Conservation (phyloP, 768 basidiomycete species). For the Boletus reticuloceps region DNA sequence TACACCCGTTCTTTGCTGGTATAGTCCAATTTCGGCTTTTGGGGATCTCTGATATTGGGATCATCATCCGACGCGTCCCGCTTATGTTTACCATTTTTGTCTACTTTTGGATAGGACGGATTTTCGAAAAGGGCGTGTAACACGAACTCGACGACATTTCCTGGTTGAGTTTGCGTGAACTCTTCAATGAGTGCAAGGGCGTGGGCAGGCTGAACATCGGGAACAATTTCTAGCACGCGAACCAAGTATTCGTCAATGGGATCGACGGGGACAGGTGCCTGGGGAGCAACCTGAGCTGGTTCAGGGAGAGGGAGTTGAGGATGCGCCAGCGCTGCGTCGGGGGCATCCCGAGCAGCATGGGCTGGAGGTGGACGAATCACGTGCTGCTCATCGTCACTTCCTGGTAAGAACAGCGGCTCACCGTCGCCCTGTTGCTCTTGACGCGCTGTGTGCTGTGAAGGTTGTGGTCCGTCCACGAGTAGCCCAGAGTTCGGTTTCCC, state of each 20-base stretch:
- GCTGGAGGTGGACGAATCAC: neutral
- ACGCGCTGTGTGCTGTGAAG: constrained; percentile 7
- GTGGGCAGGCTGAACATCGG: constrained; percentile 63
- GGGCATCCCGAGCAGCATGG: neutral
- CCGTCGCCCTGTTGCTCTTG: neutral
- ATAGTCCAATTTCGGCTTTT: constrained; percentile 55
- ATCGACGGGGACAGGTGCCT: constrained; percentile 12
- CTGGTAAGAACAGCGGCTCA: constrained; percentile 37
- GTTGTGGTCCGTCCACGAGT: constrained; percentile 9
- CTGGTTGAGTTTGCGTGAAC: constrained; percentile 35
- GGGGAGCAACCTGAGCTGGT: neutral
- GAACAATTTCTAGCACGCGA: constrained; percentile 64
- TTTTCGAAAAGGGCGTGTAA: constrained; percentile 64
- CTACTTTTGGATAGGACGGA: constrained; percentile 53
- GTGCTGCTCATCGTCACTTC: constrained; percentile 34
- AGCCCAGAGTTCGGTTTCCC: constrained; percentile 11
- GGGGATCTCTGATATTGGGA: constrained; percentile 21
- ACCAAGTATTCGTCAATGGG: constrained; percentile 36
- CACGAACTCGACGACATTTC: constrained; percentile 48
- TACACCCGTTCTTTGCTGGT: constrained; percentile 42
- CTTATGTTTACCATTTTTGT: constrained; percentile 47
- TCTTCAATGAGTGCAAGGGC: constrained; percentile 46
- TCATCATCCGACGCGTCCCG: constrained; percentile 30
- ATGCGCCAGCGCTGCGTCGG: neutral
- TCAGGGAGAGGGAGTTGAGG: neutral